phyloP scores from a whole-genome alignment of 2,329 filamentous ascomycete species.

The Diaporthe sp. region DNA sequence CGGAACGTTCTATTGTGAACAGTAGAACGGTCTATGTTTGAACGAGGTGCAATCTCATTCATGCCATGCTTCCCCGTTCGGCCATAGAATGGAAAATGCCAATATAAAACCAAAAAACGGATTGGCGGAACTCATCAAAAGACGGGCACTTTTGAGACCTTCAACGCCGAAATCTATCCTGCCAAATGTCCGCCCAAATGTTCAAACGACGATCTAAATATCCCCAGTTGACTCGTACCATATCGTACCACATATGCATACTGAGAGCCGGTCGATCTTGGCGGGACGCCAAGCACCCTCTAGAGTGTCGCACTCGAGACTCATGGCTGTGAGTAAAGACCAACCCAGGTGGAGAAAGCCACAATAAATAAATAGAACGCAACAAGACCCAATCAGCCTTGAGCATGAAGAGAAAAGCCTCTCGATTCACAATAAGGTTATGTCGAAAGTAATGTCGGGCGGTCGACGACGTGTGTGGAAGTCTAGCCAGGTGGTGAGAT shows the following conservation, averaged over 20 bases:
- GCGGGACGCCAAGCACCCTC: not conserved
- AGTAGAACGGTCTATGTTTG: not conserved
- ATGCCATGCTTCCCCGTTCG: slow-evolving; percentile 1
- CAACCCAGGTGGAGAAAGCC: not conserved
- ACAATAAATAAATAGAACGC: not conserved
- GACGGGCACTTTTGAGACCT: slow-evolving; percentile 21
- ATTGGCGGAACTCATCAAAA: slow-evolving; percentile 21
- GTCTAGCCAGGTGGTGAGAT: not conserved
- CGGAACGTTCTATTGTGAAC: not conserved
- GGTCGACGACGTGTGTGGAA: not conserved
- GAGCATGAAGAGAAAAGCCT: not conserved
- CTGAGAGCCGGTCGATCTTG: slow-evolving; percentile 14
- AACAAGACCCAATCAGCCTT: not conserved
- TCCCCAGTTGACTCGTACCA: slow-evolving; percentile 3
- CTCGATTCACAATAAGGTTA: not conserved
- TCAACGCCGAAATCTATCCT: slow-evolving; percentile 34
- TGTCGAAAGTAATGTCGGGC: not conserved
- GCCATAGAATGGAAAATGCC: not conserved
- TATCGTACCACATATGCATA: slow-evolving; percentile 29
- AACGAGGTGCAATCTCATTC: slow-evolving; percentile 11
- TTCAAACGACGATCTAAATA: not conserved
- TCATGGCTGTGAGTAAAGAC: not conserved
- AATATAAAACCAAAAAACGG: not conserved
- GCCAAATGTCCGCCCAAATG: not conserved
- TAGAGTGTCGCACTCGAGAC: not conserved